Base-by-base conservation (phyloP, 108 stramenopile genomes). In the Skeletonema menzelii region DNA sequence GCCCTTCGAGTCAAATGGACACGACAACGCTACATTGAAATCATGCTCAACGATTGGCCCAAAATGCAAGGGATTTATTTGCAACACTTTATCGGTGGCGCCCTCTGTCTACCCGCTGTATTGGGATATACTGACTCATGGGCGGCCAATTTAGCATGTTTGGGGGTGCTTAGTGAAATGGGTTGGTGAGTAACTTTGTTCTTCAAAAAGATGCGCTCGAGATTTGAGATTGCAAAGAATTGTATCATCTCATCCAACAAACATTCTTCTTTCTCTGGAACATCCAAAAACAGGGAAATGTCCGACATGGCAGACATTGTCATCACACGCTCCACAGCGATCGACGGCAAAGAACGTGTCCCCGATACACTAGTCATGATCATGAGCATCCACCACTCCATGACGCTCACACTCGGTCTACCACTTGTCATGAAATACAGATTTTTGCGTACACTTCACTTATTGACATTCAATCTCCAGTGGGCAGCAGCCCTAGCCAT, bases 31-130 rank as follows among this genome's bases (percentile, higher is more conserved):
- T 72, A 58, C 49, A 69, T 78, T 59, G 47, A 46, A 42, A 63
- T 59, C 49, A 59, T 78, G 22, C 30, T 78, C 27, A 57, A 66
- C 32, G 53, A 62, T 60, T 70, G 68, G 69, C 40, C 75, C 22
- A 67, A 66, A 49, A 76, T 62, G 59, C 67, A 68, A 56, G 59
- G 66, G 8, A 67, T 75, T n/a, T 59, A 59, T 20, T 32, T 76
- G 3, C 75, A 76, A 42, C 75, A 76, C 62, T 67, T 76, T 38
- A 38, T 76, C 12, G 75, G 75, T 8, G 75, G 75, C n/a, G 75
- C 69, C 8, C 47, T 76, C 1, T 70, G 69, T 56, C 38, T 76
- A 2, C 75, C 75, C 11, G 75, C 75, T 10, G 60, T 76, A n/a
- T 70, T 76, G 14, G 60, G 68, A 14, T 44, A 37, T 11, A 69